Evolutionary conservation across 1,284 basidiomycete genomes (phyloP).

Genomic region (Athelia psychrophila): DNA sequence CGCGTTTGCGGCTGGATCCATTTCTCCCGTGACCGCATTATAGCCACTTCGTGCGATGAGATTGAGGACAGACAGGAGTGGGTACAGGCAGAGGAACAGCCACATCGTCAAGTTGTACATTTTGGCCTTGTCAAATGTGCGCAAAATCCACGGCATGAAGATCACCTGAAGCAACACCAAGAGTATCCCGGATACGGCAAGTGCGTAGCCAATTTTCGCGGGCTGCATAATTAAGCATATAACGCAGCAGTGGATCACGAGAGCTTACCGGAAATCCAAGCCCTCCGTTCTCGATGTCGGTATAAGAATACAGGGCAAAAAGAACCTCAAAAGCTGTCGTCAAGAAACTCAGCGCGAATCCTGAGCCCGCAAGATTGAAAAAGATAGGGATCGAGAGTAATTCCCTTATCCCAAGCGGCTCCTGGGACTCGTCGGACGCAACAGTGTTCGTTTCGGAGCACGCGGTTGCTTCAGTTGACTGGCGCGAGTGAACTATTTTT

Average conservation of each 20-base stretch:
- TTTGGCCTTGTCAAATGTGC: conserved; percentile 36
- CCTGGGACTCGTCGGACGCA: too few species aligned
- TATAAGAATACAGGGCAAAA: conserved; percentile 68
- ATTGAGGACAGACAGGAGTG: conserved; percentile 42
- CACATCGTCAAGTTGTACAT: conserved; percentile 47
- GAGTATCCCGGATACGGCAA: conserved; percentile 41
- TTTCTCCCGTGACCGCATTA: conserved; percentile 19
- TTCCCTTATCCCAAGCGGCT: too few species aligned
- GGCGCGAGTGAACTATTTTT: conserved; percentile 2
- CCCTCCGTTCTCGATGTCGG: conserved; percentile 54
- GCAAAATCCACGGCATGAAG: conserved; percentile 45
- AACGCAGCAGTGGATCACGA: not conserved
- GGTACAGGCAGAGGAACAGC: conserved; percentile 44
- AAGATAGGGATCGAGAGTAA: too few species aligned
- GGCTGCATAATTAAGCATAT: conserved; percentile 9
- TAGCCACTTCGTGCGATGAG: conserved; percentile 32
- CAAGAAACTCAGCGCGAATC: conserved; percentile 53
- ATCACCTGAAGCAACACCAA: conserved; percentile 43
- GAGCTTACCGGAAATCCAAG: conserved; percentile 53
- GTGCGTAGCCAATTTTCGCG: conserved; percentile 58
- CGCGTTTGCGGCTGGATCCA: conserved; percentile 17
- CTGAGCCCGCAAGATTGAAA: conserved; percentile 35
- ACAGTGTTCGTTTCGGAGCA: too few species aligned
- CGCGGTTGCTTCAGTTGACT: conserved; percentile 14
- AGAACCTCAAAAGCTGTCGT: conserved; percentile 62